phyloP scores from a whole-genome alignment of 176 grass and related monocot species.

The Ampelocalamus luodianensis region DNA sequence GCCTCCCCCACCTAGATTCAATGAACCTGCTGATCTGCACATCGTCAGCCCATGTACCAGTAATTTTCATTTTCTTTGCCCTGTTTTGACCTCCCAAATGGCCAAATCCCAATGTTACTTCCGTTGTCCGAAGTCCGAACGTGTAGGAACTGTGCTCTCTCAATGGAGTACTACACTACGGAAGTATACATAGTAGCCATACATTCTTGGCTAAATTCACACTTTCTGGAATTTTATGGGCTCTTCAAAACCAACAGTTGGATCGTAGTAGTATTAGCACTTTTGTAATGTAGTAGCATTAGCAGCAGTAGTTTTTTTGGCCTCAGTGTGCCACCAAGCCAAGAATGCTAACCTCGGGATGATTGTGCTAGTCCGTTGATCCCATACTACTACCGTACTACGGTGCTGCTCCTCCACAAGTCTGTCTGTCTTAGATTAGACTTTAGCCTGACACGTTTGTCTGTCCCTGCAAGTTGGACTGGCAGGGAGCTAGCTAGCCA shows the following conservation, averaged over 20 bases:
- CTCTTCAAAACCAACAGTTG: not conserved
- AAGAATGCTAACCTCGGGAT: too few relatives aligned
- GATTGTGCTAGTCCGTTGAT: too few relatives aligned
- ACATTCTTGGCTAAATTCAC: not conserved
- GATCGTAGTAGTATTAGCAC: not conserved
- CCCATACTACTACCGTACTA: not conserved
- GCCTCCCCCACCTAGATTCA: not conserved
- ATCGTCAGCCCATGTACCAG: not conserved
- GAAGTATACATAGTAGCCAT: not conserved
- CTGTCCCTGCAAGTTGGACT: not conserved
- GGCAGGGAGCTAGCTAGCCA: not conserved
- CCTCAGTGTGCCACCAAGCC: too few relatives aligned
- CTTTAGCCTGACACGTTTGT: slow-evolving; percentile 1
- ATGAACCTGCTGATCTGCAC: not conserved
- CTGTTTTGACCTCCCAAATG: not conserved
- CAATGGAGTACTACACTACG: too few relatives aligned
- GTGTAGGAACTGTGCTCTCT: not conserved
- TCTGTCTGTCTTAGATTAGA: not conserved
- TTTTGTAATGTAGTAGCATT: not conserved
- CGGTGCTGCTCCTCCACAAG: too few relatives aligned
- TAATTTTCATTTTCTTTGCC: not conserved
- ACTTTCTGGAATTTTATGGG: too few relatives aligned
- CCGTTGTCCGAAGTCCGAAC: not conserved
- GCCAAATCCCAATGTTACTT: not conserved
- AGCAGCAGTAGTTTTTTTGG: too few relatives aligned